phyloP scores from a whole-genome alignment of 306 rosid species.

The Prosopis cineraria region DNA sequence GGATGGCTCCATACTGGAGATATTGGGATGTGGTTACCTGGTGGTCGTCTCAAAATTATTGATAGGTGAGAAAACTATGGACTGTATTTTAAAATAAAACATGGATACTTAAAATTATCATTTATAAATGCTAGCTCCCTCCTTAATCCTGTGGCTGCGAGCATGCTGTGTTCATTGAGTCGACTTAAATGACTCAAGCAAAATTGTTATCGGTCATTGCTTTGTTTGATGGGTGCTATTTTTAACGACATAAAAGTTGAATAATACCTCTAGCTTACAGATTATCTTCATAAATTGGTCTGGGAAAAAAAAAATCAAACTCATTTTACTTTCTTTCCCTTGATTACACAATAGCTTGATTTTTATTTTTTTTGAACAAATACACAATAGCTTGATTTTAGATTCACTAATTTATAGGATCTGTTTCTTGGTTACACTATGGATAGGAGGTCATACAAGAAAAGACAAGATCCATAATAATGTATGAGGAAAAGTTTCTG shows the following conservation, averaged over 20 bases:
- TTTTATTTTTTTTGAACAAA: too few relatives aligned
- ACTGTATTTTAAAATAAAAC: neutral
- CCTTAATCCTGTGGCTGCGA: neutral
- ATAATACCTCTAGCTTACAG: slow-evolving; percentile 3
- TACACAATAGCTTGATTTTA: neutral
- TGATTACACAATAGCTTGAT: too few relatives aligned
- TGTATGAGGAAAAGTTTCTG: too few relatives aligned
- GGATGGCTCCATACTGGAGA: slow-evolving; percentile 99
- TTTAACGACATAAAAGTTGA: neutral
- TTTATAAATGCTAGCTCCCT: neutral
- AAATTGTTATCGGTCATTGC: slow-evolving; percentile 12
- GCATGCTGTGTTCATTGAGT: slow-evolving; percentile 31
- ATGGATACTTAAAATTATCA: slow-evolving; percentile 9
- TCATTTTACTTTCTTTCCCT: neutral
- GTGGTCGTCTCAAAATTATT: slow-evolving; percentile 94
- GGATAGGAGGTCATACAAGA: too few relatives aligned
- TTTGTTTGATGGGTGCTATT: slow-evolving; percentile 26
- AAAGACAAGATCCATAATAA: too few relatives aligned
- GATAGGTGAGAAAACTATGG: slow-evolving; percentile 67
- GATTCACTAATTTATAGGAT: neutral
- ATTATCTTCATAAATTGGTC: slow-evolving; percentile 4
- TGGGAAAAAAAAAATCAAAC: neutral
- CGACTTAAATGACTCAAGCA: slow-evolving; percentile 10
- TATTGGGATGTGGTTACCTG: slow-evolving; percentile 84
- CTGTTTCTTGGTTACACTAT: too few relatives aligned